Evolutionary conservation across 2,329 filamentous ascomycete species (phyloP), one percentile per base, ranked within the genome.

Genomic region (Trichoderma simmonsii): DNA sequence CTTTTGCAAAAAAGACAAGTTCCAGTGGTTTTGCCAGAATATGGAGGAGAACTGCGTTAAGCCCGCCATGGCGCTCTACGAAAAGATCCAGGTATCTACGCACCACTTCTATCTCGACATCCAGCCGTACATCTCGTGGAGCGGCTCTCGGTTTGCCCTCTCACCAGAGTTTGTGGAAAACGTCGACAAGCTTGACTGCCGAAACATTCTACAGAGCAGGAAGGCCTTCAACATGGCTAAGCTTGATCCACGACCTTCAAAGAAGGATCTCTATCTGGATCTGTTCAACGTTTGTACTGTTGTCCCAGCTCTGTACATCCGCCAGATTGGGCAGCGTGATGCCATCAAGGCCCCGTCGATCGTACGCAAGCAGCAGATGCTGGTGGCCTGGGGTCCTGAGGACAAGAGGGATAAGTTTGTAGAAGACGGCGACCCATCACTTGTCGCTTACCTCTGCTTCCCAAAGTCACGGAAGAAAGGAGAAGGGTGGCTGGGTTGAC

Each of bases 51-150:
- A 73, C 18, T 80, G 82, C 66, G 74, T 84, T 65, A 73, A 70
- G 39, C 82, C 81, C 1, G 82, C 82, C 1, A 78, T 83, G 75
- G 71, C 66, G 12, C 76, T 84, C 2, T 80, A 83, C 36, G 81
- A 84, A 73, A 82, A 82, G 74, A 74, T 83, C 30, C 76, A 80
- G 26, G 78, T 81, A 9, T 82, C 82, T 30, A 82, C 80, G 0
- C 77, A 82, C 65, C 77, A 81, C 56, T 84, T 82, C 72, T 80
- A 81, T 57, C 77, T 82, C 14, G 79, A 80, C 60, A 76, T 80
- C 54, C 78, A 81, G 70, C 73, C 77, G 0, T 80, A 78, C 71
- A 76, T 80, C 24, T 54, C 76, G 7, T 78, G 77, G 73, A 74
- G 74, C 0, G 74, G 74, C 7, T 74, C 77, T 15, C 75, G 75